Base-by-base conservation (phyloP, 2,329 filamentous ascomycete genomes). In the Thielaviopsis euricoi region DNA sequence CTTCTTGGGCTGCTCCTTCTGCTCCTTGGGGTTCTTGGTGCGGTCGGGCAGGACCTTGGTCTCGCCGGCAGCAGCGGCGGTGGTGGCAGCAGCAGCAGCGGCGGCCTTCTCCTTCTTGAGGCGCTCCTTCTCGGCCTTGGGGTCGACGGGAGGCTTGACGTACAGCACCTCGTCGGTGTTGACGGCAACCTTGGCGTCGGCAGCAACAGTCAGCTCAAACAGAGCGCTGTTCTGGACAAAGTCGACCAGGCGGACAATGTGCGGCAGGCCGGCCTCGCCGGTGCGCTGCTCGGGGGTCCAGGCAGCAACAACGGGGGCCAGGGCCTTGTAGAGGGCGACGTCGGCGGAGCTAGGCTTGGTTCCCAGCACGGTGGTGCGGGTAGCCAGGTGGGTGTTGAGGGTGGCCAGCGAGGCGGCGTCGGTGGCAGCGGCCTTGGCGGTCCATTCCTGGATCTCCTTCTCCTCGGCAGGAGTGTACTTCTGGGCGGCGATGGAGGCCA, bases 61-160 rank as follows among this genome's bases (percentile, higher is more conserved):
- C 56, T 73, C 73, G 48, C 68, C 72, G 50, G 72, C 74, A 25
- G 71, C 75, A 6, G 70, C 73, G 19, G 70, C 71, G 60, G 67
- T 75, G 6, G 76, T 78, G 10, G 74, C 76, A 5, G 76, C 77
- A 1, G 77, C 79, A 1, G 78, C 78, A 1, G 79, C 79, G 15
- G 81, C 82, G 29, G 85, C 87, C 78, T 95, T 95, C 74, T 95
- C 89, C 77, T 94, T 95, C 85, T 95, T 96, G 72, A 91, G 81
- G 53, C 86, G 83, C 78, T 96, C 90, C 77, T 96, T 96, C 78
- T 96, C 91, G 58, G 89, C 89, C 78, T 94, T 95, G 65, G 86
- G 82, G 64, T 95, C 89, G 62, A 91, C 82, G 21, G 87, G 87
- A 64, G 91, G 91, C 74, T 93, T 91, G 65, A 90, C 85, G 70